A percentile compares a stretch with the other conserved stretches of the same genome.
Conservation (phyloP, 78 protist genomes). For the Pigoraptor vietnamica region DNA sequence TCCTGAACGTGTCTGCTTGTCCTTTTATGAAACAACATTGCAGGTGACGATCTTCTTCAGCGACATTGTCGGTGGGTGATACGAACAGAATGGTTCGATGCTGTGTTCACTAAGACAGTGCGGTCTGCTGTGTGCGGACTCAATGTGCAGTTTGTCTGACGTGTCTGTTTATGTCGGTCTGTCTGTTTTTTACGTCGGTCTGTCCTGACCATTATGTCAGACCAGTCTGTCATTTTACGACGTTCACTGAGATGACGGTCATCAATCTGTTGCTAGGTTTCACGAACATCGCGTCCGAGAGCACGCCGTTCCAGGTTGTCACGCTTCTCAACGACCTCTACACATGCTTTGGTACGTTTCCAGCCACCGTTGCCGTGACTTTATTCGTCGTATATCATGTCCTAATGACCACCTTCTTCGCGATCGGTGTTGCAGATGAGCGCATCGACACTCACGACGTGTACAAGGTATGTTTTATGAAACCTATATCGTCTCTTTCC, state of each 20-base stretch:
- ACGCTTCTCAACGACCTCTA: not conserved
- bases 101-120: not conserved
- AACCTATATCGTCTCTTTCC: no score
- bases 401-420: no score
- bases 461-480: no score
- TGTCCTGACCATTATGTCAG: not conserved
- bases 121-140: not conserved
- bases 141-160: no score
- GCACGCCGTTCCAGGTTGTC: not conserved
- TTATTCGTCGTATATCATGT: no score
- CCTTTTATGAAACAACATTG: no score
- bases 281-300: not conserved
- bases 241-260: no score
- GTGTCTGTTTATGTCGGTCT: not conserved
- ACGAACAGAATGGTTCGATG: not conserved
- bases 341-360: not conserved
- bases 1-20: no score
- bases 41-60: not conserved
- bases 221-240: no score
- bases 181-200: not conserved
- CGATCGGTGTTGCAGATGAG: no score
- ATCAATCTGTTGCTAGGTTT: not conserved
- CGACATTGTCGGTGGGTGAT: not conserved
- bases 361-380: no score
- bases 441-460: not conserved